Evolutionary conservation across 306 rosid species (phyloP).

Genomic region (Astragalus glycyphyllos): DNA sequence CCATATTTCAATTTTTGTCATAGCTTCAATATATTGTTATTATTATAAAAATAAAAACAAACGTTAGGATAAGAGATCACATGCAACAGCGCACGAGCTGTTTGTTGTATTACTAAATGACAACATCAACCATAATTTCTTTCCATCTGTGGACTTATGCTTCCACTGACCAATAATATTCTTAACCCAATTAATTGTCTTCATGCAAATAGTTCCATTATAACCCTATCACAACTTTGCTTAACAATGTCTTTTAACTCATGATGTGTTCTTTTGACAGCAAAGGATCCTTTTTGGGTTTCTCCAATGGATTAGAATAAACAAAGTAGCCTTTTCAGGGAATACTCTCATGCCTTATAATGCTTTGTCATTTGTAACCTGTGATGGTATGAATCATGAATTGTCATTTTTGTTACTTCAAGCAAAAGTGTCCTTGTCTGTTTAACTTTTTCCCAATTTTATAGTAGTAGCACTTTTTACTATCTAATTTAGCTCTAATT

Average conservation of each 20-base stretch:
- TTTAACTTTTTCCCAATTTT: slow-evolving; percentile 22
- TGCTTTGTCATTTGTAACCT: slow-evolving; percentile 45
- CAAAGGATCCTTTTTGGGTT: slow-evolving; percentile 33
- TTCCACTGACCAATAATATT: slow-evolving; percentile 36
- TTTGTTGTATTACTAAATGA: slow-evolving; percentile 36
- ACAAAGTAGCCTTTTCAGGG: slow-evolving; percentile 26
- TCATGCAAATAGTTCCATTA: slow-evolving; percentile 12
- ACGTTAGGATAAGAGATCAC: slow-evolving; percentile 46
- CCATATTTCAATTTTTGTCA: slow-evolving; percentile 35
- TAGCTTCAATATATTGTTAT: neutral
- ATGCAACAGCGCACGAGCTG: slow-evolving; percentile 40
- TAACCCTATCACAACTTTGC: slow-evolving; percentile 28
- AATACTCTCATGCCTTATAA: slow-evolving; percentile 45
- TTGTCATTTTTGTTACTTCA: slow-evolving; percentile 48
- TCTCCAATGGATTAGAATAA: slow-evolving; percentile 25
- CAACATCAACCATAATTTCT: slow-evolving; percentile 36
- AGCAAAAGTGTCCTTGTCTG: slow-evolving; percentile 49
- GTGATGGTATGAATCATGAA: slow-evolving; percentile 40
- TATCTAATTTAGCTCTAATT: slow-evolving; percentile 30
- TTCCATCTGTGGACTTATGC: slow-evolving; percentile 19
- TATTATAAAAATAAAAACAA: neutral
- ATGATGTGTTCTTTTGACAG: slow-evolving; percentile 27
- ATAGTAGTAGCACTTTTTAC: slow-evolving; percentile 10
- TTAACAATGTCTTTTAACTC: slow-evolving; percentile 25
- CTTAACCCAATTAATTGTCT: slow-evolving; percentile 33